These are phyloP conservation scores for Trichoderma sp. DNA, from an alignment of 2,329 filamentous ascomycete genomes.

Conservation along the genomic window DNA sequence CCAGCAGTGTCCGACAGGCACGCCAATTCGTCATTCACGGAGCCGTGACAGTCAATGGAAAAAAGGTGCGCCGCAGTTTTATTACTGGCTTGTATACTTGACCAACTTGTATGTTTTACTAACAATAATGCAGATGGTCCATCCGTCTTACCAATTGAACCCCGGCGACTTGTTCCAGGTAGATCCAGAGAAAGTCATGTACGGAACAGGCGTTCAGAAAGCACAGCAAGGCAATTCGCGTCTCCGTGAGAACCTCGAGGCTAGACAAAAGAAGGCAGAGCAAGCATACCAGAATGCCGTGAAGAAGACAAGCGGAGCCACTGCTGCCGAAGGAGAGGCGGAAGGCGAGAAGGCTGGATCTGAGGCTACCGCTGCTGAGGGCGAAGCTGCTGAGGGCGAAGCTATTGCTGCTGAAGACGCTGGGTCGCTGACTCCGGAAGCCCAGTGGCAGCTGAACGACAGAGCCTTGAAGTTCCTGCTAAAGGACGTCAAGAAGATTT, in stretches of 20 bases:
- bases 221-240: slow-evolving; percentile 35
- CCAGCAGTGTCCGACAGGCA: slow-evolving; percentile 88
- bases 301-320: slow-evolving; percentile 25
- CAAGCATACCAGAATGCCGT: slow-evolving; percentile 29
- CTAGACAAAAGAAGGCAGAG: slow-evolving; percentile 34
- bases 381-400: slow-evolving; percentile 29
- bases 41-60: slow-evolving; percentile 91
- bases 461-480: slow-evolving; percentile 35
- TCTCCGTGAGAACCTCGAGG: slow-evolving; percentile 34
- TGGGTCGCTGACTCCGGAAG: slow-evolving; percentile 31
- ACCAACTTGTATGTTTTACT: slow-evolving; percentile 16
- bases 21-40: slow-evolving; percentile 94
- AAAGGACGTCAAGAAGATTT: slow-evolving; percentile 38
- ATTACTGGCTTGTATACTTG: background rate
- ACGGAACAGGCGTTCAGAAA: slow-evolving; percentile 78
- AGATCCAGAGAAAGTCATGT: slow-evolving; percentile 83
- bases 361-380: slow-evolving; percentile 27
- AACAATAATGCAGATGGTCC: slow-evolving; percentile 67
- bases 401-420: slow-evolving; percentile 27
- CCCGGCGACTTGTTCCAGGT: slow-evolving; percentile 99
- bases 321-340: slow-evolving; percentile 20
- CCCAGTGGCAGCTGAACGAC: slow-evolving; percentile 33
- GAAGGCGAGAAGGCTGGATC: slow-evolving; percentile 27
- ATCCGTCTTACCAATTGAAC: slow-evolving; percentile 91
- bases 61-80: slow-evolving; percentile 64